Base-by-base conservation (phyloP, 2,329 filamentous ascomycete species). In the Juglanconis sp. region DNA sequence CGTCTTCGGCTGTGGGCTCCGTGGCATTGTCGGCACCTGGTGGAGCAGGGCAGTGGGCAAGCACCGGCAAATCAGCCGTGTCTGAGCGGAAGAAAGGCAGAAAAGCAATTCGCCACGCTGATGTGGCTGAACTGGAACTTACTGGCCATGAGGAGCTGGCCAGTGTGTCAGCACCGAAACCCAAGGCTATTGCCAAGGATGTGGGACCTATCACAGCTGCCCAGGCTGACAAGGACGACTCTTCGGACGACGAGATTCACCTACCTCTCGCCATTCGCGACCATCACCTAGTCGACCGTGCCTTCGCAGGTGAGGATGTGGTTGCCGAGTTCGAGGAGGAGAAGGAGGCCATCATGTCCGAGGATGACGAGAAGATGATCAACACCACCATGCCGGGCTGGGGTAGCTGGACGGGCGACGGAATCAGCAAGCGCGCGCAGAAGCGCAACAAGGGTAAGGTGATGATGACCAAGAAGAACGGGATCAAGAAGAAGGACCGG, bases 381-480 rank as follows among this genome's bases (percentile, higher is more conserved):
- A 92, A 94, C 71, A 89, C 89, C 65, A 90, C 90, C n/a, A 81
- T 99, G 5, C 92, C 92, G 0, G 95, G 95, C 50, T 99, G 95
- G 95, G 95, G 95, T 65, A 87, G 82, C 69, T 97, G 95, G 95
- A 84, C 90, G 5, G 95, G 95, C 64, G 87, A 90, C 15, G 94
- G 93, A 17, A 80, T 97, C 64, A 89, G 86, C 73, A 87, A 86
- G 67, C 85, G 84, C 63, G 84, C 90, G 65, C 81, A 85, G 73
- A 86, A 86, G 70, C 77, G 82, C 66, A 87, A 89, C 69, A 79
- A 81, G 68, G 83, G 81, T 58, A 81, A 84, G 17, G 86, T 87
- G 69, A 74, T 91, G 57, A 86, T 79, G 36, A 89, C 86, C 70
- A 76, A 86, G 13, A 84, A 91, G 63, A 58, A 57, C 8, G 93